Conservation (phyloP, 768 basidiomycete species). For the Tephrocybe sp. region DNA sequence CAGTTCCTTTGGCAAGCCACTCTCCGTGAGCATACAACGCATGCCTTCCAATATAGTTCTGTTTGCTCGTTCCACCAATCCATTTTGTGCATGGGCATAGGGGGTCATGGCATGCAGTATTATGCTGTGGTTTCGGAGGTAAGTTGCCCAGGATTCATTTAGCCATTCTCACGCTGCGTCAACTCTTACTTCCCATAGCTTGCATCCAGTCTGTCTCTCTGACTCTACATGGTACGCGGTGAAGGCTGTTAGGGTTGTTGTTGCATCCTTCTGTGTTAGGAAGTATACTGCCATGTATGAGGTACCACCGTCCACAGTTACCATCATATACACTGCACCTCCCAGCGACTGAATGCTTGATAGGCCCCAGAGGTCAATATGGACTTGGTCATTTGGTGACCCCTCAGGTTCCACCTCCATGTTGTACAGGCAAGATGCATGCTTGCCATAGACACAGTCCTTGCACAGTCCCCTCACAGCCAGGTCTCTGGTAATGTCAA, state of each 20-base stretch:
- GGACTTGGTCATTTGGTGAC: background rate
- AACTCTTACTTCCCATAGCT: background rate
- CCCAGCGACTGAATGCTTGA: slow-evolving; percentile 13
- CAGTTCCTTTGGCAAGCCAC: background rate
- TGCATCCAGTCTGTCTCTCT: background rate
- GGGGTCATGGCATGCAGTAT: background rate
- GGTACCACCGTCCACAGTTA: slow-evolving; percentile 20
- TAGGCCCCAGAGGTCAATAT: slow-evolving; percentile 15
- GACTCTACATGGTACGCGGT: slow-evolving; percentile 1
- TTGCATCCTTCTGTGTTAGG: slow-evolving; percentile 5
- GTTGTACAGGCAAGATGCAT: slow-evolving; percentile 19
- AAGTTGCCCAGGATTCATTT: background rate
- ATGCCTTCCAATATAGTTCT: background rate
- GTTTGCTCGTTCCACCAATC: background rate
- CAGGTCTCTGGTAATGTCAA: slow-evolving; percentile 13
- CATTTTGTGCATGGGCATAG: background rate
- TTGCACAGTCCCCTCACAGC: slow-evolving; percentile 9
- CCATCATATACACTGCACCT: slow-evolving; percentile 23
- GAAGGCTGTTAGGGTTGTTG: background rate
- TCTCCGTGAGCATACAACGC: background rate
- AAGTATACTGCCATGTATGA: slow-evolving; percentile 16
- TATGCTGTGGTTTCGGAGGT: background rate
- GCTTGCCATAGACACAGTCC: background rate
- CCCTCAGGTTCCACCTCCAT: slow-evolving; percentile 15
- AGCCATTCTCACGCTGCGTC: background rate